Percentiles rank a stretch among this genome's conserved stretches.
phyloP scores from a whole-genome alignment of 139 green algal species.

The Ettlia oleoabundans region DNA sequence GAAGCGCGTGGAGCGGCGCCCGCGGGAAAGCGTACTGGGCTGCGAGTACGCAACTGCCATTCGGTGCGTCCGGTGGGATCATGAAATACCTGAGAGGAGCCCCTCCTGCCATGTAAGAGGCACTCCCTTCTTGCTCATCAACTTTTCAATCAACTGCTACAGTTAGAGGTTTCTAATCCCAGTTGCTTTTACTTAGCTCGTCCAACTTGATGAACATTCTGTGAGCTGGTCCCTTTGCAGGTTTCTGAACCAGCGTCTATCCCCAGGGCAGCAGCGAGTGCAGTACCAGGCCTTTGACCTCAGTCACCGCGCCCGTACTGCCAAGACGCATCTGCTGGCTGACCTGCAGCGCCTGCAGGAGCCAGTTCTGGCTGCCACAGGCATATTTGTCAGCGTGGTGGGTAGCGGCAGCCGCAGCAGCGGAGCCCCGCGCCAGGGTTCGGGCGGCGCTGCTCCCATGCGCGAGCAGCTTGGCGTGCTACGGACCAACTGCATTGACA shows the following conservation, averaged over 20 bases:
- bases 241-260: constrained; percentile 22
- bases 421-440: neutral
- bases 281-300: constrained; percentile 27
- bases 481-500: constrained; percentile 98
- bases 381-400: constrained; percentile 35
- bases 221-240: neutral
- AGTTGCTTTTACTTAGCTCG: too few relatives aligned
- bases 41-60: constrained; percentile 81
- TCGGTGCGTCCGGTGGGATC: constrained; percentile 35
- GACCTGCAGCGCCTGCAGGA: constrained; percentile 60
- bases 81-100: too few relatives aligned
- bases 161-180: too few relatives aligned
- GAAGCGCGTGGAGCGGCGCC: constrained; percentile 71
- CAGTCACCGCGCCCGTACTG: constrained; percentile 71
- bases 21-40: constrained; percentile 87
- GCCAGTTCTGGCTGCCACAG: constrained; percentile 36
- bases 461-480: constrained; percentile 74
- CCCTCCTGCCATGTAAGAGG: too few relatives aligned
- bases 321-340: constrained; percentile 64
- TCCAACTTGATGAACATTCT: too few relatives aligned
- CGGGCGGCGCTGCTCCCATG: neutral
- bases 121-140: too few relatives aligned
- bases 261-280: neutral
- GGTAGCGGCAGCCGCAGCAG: neutral
- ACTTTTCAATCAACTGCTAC: too few relatives aligned